phyloP scores from a whole-genome alignment of 805 yeast species.

The Jamesozyma jinghongensis region DNA sequence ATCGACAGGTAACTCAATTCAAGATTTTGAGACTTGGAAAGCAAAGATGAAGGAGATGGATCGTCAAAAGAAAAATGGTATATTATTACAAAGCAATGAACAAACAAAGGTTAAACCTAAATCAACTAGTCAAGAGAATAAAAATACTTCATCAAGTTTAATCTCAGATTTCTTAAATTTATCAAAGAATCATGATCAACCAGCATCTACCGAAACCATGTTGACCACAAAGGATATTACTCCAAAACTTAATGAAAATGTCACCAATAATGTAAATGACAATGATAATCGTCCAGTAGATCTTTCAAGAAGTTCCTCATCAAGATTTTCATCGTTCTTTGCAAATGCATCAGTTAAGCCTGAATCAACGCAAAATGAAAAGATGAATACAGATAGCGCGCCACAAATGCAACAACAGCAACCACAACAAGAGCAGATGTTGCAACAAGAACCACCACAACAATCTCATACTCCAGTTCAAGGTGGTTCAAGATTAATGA shows the following conservation, averaged over 20 bases:
- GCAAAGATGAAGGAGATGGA: slow-evolving; percentile 32
- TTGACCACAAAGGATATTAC: neutral
- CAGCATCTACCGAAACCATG: neutral
- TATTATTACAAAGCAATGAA: neutral
- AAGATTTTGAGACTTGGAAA: slow-evolving; percentile 36
- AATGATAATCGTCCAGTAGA: neutral
- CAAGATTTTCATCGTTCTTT: slow-evolving; percentile 32
- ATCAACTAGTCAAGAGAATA: slow-evolving; percentile 1
- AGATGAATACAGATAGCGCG: neutral
- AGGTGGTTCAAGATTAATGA: slow-evolving; percentile 26
- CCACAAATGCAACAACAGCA: neutral
- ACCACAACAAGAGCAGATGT: neutral
- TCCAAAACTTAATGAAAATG: neutral
- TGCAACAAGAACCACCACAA: neutral
- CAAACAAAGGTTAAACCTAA: neutral
- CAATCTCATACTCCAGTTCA: slow-evolving; percentile 5
- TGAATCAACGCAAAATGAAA: slow-evolving; percentile 1
- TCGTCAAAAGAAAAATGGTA: slow-evolving; percentile 22
- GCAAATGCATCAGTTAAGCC: too few relatives aligned
- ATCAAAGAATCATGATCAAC: slow-evolving; percentile 1
- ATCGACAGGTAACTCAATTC: slow-evolving; percentile 30
- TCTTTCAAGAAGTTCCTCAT: slow-evolving; percentile 17
- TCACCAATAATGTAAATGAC: neutral
- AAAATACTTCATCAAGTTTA: slow-evolving; percentile 15
- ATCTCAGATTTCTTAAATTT: slow-evolving; percentile 27